Conservation (phyloP, 257 asterid genomes). For the Nicotiana tomentosiformis region DNA sequence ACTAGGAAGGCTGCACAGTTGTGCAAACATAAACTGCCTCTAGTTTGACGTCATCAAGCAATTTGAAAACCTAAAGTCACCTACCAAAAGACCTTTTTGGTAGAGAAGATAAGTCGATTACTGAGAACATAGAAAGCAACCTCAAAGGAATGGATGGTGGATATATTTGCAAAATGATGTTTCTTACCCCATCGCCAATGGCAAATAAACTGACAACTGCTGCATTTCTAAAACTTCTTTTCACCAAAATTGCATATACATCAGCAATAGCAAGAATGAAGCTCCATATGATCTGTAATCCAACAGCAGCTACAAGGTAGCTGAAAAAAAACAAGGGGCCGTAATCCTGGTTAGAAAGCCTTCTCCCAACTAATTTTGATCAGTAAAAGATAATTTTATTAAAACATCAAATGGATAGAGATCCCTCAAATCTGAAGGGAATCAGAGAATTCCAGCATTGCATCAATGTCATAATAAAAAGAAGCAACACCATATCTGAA, state of each 20-base stretch:
- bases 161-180: slow-evolving; percentile 5
- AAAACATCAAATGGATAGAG: not conserved
- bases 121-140: not conserved
- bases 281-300: slow-evolving; percentile 87
- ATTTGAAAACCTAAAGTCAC: not conserved
- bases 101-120: not conserved
- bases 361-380: slow-evolving; percentile 1
- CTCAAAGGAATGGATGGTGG: not conserved
- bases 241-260: slow-evolving; percentile 61
- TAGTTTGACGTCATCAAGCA: not conserved
- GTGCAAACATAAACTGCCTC: not conserved
- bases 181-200: slow-evolving; percentile 89
- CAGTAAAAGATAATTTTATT: not conserved
- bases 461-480: not conserved
- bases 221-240: slow-evolving; percentile 57
- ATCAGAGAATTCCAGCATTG: not conserved
- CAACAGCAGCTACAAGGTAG: slow-evolving; percentile 82
- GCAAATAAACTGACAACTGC: slow-evolving; percentile 58
- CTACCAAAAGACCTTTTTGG: not conserved
- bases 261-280: slow-evolving; percentile 65
- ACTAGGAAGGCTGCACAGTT: not conserved
- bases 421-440: not conserved
- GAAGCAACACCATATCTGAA: not conserved
- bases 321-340: slow-evolving; percentile 31
- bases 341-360: slow-evolving; percentile 12